phyloP scores from a whole-genome alignment of 768 basidiomycete genomes.

The Lepiota brunneoincarnata region DNA sequence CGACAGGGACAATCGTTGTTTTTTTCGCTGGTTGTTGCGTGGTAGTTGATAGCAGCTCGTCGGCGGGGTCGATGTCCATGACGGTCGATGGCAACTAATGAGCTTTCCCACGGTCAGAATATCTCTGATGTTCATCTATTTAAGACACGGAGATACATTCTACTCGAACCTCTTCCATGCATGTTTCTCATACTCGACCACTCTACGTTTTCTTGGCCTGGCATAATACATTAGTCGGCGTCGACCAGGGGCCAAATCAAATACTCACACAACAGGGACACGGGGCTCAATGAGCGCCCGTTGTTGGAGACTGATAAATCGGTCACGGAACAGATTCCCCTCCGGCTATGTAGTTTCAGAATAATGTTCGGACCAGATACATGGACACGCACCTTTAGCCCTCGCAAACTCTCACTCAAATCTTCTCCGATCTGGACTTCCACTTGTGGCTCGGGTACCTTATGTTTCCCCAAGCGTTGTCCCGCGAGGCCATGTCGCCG shows the following conservation, averaged over 20 bases:
- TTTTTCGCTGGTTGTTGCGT: slow-evolving; percentile 21
- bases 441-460: slow-evolving; percentile 62
- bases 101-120: slow-evolving; percentile 11
- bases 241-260: neutral
- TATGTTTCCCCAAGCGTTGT: slow-evolving; percentile 75
- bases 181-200: slow-evolving; percentile 73
- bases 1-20: slow-evolving; percentile 44
- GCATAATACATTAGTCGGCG: neutral
- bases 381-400: slow-evolving; percentile 63
- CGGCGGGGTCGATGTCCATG: slow-evolving; percentile 44
- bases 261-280: slow-evolving; percentile 64
- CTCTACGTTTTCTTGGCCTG: slow-evolving; percentile 52
- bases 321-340: slow-evolving; percentile 89
- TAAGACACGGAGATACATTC: slow-evolving; percentile 1
- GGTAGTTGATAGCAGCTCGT: slow-evolving; percentile 26
- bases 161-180: slow-evolving; percentile 74
- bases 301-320: slow-evolving; percentile 85
- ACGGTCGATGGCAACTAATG: slow-evolving; percentile 8
- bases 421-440: slow-evolving; percentile 93
- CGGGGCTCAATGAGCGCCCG: slow-evolving; percentile 86
- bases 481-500: slow-evolving; percentile 66
- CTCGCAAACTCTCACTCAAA: slow-evolving; percentile 78
- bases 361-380: neutral
- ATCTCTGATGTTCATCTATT: slow-evolving; percentile 6
- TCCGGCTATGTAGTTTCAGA: slow-evolving; percentile 59